Evolutionary conservation across 2,329 filamentous ascomycete species (phyloP).

Genomic region (Fusarium equiseti): DNA sequence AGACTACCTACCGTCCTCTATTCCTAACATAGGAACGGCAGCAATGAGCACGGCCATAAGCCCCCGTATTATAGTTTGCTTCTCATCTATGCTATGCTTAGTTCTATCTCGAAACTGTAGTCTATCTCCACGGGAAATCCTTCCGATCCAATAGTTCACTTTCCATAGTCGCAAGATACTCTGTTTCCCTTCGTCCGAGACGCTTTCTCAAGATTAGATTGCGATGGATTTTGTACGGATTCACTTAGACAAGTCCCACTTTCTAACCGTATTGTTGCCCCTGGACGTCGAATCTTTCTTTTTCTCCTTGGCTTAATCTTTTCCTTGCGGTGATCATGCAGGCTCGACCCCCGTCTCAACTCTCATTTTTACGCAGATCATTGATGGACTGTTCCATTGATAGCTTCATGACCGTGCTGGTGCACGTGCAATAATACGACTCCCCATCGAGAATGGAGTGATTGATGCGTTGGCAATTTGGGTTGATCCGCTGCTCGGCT

Average conservation of each 20-base stretch:
- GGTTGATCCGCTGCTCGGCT: slow-evolving; percentile 32
- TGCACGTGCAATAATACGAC: slow-evolving; percentile 24
- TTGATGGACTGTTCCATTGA: slow-evolving; percentile 35
- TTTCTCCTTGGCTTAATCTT: slow-evolving; percentile 29
- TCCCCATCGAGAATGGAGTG: slow-evolving; percentile 9
- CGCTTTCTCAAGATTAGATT: slow-evolving; percentile 6
- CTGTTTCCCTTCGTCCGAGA: not conserved
- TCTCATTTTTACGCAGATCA: slow-evolving; percentile 39
- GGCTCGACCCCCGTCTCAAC: slow-evolving; percentile 41
- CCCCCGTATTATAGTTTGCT: slow-evolving; percentile 21
- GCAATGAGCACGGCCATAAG: slow-evolving; percentile 17
- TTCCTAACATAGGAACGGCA: slow-evolving; percentile 12
- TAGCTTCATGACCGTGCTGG: slow-evolving; percentile 27
- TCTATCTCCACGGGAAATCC: slow-evolving; percentile 18
- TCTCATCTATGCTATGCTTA: slow-evolving; percentile 10
- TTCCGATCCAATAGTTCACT: slow-evolving; percentile 11
- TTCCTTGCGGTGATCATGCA: slow-evolving; percentile 47
- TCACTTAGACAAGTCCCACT: slow-evolving; percentile 22
- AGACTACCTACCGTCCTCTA: not conserved
- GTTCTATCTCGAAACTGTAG: slow-evolving; percentile 14
- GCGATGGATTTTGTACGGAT: slow-evolving; percentile 3
- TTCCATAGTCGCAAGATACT: not conserved
- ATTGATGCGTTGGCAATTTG: slow-evolving; percentile 35
- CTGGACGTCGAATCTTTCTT: not conserved
- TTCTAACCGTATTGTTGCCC: slow-evolving; percentile 3